Conservation (phyloP, 352 stramenopile species). For the Phytophthora chlamydospora region DNA sequence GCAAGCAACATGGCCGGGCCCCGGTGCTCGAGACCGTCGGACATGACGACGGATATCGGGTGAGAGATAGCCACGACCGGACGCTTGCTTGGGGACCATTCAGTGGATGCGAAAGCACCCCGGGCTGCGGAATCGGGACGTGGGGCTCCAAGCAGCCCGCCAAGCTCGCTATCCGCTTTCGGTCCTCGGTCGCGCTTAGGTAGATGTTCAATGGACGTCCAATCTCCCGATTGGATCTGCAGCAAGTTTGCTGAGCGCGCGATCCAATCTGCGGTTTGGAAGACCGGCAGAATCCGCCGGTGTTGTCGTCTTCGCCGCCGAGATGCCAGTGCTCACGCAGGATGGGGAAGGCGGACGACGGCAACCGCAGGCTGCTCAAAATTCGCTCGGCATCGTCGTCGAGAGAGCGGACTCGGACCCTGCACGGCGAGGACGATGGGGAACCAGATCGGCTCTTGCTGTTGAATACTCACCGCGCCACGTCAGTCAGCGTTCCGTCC, state of each 20-base stretch:
- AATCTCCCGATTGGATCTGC: slow-evolving; percentile 36
- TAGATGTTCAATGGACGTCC: slow-evolving; percentile 34
- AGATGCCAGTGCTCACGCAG: slow-evolving; percentile 7
- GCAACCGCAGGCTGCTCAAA: slow-evolving; percentile 11
- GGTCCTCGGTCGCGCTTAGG: slow-evolving; percentile 21
- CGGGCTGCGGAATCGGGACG: background rate
- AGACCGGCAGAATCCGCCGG: slow-evolving; percentile 11
- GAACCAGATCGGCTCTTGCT: slow-evolving; percentile 1
- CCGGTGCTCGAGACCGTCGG: slow-evolving; percentile 15
- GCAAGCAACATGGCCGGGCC: slow-evolving; percentile 23
- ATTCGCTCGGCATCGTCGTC: slow-evolving; percentile 10
- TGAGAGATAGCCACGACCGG: slow-evolving; percentile 24
- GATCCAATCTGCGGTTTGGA: slow-evolving; percentile 38
- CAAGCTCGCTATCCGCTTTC: slow-evolving; percentile 14
- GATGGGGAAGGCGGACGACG: slow-evolving; percentile 7
- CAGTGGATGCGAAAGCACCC: slow-evolving; percentile 22
- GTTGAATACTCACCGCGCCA: slow-evolving; percentile 32
- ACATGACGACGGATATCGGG: slow-evolving; percentile 30
- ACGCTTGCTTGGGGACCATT: slow-evolving; percentile 26
- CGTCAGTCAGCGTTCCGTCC: slow-evolving; percentile 10
- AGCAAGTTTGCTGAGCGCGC: slow-evolving; percentile 8
- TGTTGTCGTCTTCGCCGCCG: background rate
- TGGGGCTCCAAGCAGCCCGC: background rate
- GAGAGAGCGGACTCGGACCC: slow-evolving; percentile 25
- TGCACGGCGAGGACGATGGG: slow-evolving; percentile 38